Evolutionary conservation across 192 early-diverging fungal genomes (phyloP).

Genomic region (Podila epigama): DNA sequence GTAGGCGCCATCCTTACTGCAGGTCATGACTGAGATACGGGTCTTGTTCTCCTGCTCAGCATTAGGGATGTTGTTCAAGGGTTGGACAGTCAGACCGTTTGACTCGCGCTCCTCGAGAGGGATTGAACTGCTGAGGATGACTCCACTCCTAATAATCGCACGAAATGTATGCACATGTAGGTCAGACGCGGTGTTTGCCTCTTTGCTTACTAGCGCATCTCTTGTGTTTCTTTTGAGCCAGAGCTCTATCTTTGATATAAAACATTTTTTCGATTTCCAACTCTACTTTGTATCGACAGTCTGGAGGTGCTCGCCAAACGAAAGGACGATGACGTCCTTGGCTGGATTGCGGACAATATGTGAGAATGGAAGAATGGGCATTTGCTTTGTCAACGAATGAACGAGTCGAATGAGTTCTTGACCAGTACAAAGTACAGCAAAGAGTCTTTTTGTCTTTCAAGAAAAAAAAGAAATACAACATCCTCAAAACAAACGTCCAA

Average conservation of each 20-base stretch:
- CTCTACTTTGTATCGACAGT: conserved; percentile 58
- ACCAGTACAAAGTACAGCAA: no score
- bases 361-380: conserved; percentile 54
- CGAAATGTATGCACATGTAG: conserved; percentile 5
- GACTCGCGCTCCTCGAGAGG: conserved; percentile 25
- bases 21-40: conserved; percentile 57
- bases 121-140: conserved; percentile 19
- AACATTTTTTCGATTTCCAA: background rate
- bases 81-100: conserved; percentile 20
- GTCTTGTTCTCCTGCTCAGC: conserved; percentile 43
- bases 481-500: background rate
- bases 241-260: no score
- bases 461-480: background rate
- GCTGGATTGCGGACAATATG: conserved; percentile 55
- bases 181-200: background rate
- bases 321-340: conserved; percentile 54
- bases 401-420: background rate
- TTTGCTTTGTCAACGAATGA: conserved; percentile 7
- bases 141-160: conserved; percentile 17
- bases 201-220: no score
- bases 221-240: no score
- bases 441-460: background rate
- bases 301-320: conserved; percentile 60
- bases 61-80: conserved; percentile 28
- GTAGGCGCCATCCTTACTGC: conserved; percentile 62